Evolutionary conservation across 2,329 filamentous ascomycete genomes (phyloP).

Genomic region (Anthostomella pinea): DNA sequence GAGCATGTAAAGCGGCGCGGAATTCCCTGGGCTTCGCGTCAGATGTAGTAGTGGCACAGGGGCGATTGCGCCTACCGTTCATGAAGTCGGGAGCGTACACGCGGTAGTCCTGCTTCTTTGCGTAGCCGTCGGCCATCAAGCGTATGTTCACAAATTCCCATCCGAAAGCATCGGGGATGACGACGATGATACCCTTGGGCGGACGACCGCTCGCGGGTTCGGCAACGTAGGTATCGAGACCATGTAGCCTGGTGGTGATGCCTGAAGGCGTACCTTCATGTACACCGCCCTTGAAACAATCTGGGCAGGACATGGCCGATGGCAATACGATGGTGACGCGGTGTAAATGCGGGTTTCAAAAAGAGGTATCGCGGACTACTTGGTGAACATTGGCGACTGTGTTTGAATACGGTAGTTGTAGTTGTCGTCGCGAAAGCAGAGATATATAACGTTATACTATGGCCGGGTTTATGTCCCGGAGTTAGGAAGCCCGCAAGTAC

Average conservation of each 20-base stretch:
- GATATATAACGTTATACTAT: too few species aligned
- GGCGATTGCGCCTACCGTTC: constrained; percentile 30
- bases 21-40: constrained; percentile 8
- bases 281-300: constrained; percentile 46
- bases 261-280: constrained; percentile 45
- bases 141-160: constrained; percentile 52
- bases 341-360: too few species aligned
- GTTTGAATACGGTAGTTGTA: too few species aligned
- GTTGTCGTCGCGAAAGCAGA: too few species aligned
- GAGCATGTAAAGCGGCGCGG: constrained; percentile 31
- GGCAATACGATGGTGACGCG: too few species aligned
- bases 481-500: too few species aligned
- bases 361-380: too few species aligned
- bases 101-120: constrained; percentile 45
- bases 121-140: constrained; percentile 52
- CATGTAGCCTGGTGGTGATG: constrained; percentile 43
- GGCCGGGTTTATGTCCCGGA: too few species aligned
- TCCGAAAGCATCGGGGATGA: constrained; percentile 55
- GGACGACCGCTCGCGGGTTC: constrained; percentile 33
- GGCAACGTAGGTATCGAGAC: constrained; percentile 47
- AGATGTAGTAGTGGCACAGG: not conserved
- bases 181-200: constrained; percentile 48
- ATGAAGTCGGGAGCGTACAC: constrained; percentile 60
- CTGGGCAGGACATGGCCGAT: constrained; percentile 25
- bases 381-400: too few species aligned